A percentile compares a stretch with the other conserved stretches of the same genome.
Evolutionary conservation across 768 basidiomycete genomes (phyloP).

Genomic region (Sarcodon sp.): DNA sequence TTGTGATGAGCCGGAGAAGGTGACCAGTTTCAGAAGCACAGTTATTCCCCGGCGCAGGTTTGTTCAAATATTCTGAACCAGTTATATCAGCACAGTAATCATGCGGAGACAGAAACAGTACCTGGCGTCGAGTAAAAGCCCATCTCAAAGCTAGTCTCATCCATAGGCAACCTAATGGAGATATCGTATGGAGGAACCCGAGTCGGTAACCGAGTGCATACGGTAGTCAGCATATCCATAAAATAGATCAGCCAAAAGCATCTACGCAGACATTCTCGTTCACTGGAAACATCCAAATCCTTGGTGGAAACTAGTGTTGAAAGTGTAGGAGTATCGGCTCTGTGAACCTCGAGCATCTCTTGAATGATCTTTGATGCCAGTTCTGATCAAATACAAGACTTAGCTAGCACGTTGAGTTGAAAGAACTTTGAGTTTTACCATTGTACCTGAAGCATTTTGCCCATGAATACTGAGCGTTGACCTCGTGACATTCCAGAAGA

Average conservation of each 20-base stretch:
- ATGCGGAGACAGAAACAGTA: neutral
- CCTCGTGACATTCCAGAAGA: slow-evolving; percentile 53
- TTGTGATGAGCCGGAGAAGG: slow-evolving; percentile 52
- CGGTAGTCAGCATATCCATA: slow-evolving; percentile 35
- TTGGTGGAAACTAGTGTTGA: slow-evolving; percentile 39
- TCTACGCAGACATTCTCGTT: slow-evolving; percentile 69
- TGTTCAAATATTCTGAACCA: slow-evolving; percentile 50
- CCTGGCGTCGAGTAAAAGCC: slow-evolving; percentile 7
- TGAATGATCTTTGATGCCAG: slow-evolving; percentile 56
- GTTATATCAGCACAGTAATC: neutral
- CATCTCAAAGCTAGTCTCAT: slow-evolving; percentile 73
- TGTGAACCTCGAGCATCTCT: slow-evolving; percentile 51
- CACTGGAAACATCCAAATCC: slow-evolving; percentile 42
- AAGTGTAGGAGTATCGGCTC: slow-evolving; percentile 45
- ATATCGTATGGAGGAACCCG: slow-evolving; percentile 10
- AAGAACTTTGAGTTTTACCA: slow-evolving; percentile 20
- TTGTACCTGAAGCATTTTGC: slow-evolving; percentile 26
- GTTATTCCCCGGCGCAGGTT: slow-evolving; percentile 44
- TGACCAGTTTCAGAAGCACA: slow-evolving; percentile 69
- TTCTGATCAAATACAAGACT: slow-evolving; percentile 23
- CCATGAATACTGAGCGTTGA: slow-evolving; percentile 17
- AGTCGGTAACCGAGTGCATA: slow-evolving; percentile 22
- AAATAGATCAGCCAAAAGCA: slow-evolving; percentile 71
- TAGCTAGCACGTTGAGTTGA: neutral
- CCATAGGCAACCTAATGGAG: slow-evolving; percentile 49